These are phyloP conservation scores for Eutrema japonicum DNA, from an alignment of 345 rosid genomes.

Conservation along the genomic window DNA sequence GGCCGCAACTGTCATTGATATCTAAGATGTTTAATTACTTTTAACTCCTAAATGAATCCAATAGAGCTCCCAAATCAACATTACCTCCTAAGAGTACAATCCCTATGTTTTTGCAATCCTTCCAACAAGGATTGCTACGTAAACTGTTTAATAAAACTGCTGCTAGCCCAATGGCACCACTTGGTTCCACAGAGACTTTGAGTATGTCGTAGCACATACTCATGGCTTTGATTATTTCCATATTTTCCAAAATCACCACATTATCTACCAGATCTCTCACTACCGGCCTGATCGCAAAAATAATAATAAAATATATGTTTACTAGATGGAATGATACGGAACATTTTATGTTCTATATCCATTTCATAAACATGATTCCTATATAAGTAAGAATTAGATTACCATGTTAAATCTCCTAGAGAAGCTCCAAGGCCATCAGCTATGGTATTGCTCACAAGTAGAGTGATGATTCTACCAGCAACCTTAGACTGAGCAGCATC, in stretches of 20 bases:
- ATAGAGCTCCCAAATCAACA: conserved; percentile 72
- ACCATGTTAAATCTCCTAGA: conserved; percentile 87
- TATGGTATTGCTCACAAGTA: conserved; percentile 67
- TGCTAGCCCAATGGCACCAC: conserved; percentile 95
- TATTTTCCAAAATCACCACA: conserved; percentile 67
- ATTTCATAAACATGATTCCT: not conserved
- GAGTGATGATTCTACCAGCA: conserved; percentile 67
- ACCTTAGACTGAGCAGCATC: conserved; percentile 90
- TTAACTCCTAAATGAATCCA: conserved; percentile 56
- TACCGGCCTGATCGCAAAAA: conserved; percentile 58
- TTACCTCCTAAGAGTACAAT: conserved; percentile 78
- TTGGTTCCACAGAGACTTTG: conserved; percentile 85
- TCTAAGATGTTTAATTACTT: conserved; percentile 21
- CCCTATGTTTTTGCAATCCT: conserved; percentile 62
- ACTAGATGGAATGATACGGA: not conserved
- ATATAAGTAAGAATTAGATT: conserved; percentile 26
- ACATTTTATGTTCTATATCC: not conserved
- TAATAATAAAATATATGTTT: not conserved
- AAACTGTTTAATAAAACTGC: conserved; percentile 74
- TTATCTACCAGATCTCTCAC: conserved; percentile 82
- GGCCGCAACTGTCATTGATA: conserved; percentile 2
- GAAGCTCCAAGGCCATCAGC: conserved; percentile 93
- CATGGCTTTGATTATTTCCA: conserved; percentile 82
- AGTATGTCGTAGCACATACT: conserved; percentile 81
- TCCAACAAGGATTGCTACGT: conserved; percentile 57